Conservation (phyloP, 352 stramenopile species). For the Globisporangium okanoganense region DNA sequence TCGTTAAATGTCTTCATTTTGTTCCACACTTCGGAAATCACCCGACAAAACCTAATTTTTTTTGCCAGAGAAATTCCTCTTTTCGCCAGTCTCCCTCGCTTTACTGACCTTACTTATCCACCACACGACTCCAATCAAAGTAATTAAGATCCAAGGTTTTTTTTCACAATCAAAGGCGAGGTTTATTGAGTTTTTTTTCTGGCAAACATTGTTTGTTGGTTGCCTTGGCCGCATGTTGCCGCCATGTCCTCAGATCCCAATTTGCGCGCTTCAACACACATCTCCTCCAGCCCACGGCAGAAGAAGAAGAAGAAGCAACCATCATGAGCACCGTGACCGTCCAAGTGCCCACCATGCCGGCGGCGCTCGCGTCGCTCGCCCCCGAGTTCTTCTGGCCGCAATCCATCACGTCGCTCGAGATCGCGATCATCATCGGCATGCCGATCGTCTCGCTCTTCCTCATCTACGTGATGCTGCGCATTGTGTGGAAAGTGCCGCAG, state of each 20-base stretch:
- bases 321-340: constrained; percentile 14
- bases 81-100: not conserved
- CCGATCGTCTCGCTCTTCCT: constrained; percentile 44
- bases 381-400: constrained; percentile 20
- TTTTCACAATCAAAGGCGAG: not conserved
- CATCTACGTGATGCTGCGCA: constrained; percentile 57
- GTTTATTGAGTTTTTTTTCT: not conserved
- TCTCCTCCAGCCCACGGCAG: not conserved
- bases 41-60: not conserved
- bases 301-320: not conserved
- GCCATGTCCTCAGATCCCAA: constrained; percentile 11
- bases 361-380: constrained; percentile 6
- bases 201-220: not conserved
- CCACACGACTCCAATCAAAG: no score
- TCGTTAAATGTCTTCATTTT: not conserved
- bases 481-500: constrained; percentile 57
- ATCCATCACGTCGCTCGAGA: constrained; percentile 16
- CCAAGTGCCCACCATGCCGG: constrained; percentile 8
- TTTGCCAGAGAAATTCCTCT: not conserved
- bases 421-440: constrained; percentile 29
- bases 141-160: constrained; percentile 7
- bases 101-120: not conserved
- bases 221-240: not conserved
- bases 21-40: not conserved
- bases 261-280: constrained; percentile 17